Evolutionary conservation across 1,284 basidiomycete genomes (phyloP).

Genomic region (Sparassis latifolia): DNA sequence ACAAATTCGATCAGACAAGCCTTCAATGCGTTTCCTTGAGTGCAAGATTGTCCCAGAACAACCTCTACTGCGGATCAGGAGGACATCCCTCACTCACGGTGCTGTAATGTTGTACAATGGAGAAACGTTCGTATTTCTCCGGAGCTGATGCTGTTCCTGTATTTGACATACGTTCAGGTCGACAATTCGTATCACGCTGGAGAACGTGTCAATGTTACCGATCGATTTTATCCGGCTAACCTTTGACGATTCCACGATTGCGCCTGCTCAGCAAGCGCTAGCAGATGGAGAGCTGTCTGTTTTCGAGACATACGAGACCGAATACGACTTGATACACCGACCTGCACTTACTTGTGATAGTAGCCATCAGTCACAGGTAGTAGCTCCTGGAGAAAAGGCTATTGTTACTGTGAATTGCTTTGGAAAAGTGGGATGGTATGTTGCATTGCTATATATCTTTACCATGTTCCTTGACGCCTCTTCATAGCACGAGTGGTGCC

Average conservation of each 20-base stretch:
- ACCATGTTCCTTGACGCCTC: background rate
- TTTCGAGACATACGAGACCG: slow-evolving; percentile 87
- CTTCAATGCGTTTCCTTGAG: slow-evolving; percentile 50
- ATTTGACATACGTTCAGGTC: slow-evolving; percentile 44
- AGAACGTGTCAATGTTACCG: slow-evolving; percentile 79
- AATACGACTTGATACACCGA: slow-evolving; percentile 71
- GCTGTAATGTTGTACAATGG: slow-evolving; percentile 93
- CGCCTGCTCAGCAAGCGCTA: slow-evolving; percentile 68
- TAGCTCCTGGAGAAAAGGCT: slow-evolving; percentile 66
- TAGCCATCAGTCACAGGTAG: slow-evolving; percentile 43
- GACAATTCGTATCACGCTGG: slow-evolving; percentile 75
- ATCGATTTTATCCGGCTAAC: slow-evolving; percentile 82
- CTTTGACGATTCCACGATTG: slow-evolving; percentile 86
- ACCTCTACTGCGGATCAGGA: slow-evolving; percentile 78
- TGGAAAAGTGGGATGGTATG: slow-evolving; percentile 88
- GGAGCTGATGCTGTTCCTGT: background rate
- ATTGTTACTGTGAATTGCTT: slow-evolving; percentile 69
- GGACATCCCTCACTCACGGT: slow-evolving; percentile 85
- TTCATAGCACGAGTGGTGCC: slow-evolving; percentile 62
- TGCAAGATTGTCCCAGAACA: slow-evolving; percentile 81
- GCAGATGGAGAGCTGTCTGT: slow-evolving; percentile 76
- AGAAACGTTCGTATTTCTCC: slow-evolving; percentile 57
- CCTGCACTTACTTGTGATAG: slow-evolving; percentile 80
- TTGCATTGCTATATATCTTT: slow-evolving; percentile 9
- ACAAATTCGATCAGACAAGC: slow-evolving; percentile 28